Evolutionary conservation across 148 eudicot genomes (phyloP), one percentile per base, ranked within the genome.

Genomic region (Heliamphora exappendiculata): DNA sequence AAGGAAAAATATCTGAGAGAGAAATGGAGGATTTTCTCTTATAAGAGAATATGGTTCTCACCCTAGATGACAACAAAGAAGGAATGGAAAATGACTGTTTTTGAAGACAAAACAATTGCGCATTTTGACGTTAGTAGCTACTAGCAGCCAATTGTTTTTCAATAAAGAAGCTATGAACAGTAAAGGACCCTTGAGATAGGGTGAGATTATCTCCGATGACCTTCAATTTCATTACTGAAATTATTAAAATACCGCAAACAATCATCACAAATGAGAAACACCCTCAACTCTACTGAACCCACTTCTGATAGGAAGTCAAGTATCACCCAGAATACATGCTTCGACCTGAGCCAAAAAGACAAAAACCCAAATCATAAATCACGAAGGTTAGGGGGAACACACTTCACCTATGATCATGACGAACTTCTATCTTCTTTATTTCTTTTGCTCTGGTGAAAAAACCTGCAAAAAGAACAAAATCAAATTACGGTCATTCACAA

Each of bases 381-480:
- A 44, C 17, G 13, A 34, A 1, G 50, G 5, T 53, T 20, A 67
- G 63, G 33, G 44, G 33, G 44, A 5, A 53, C 7, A 22, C 31
- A 10, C 7, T 10, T 72, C 85, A 90, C 98, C 97, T 89, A 81
- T 89, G 88, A 85, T 89, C 98, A 69, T 81, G 37, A 8, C 72
- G 86, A 2, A 87, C 83, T 85, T 84, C 89, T 81, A 92, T 87
- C 80, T 78, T 80, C 84, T 86, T 79, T 22, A 85, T 83, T 51
- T 90, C 89, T 75, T 92, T 94, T 68, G 93, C 83, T 83, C 97
- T 82, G 24, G 92, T 89, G 36, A 92, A 77, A 78, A 90, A 84
- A 84, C 75, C 98, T 92, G 87, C 86, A 86, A 36, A 20, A 57
- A 76, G 13, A 44, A 20, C 7, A 70, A 17, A 51, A 17, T 41